These are phyloP conservation scores for Fraxinus paxiana DNA, from an alignment of 305 asterid genomes.

Conservation along the genomic window DNA sequence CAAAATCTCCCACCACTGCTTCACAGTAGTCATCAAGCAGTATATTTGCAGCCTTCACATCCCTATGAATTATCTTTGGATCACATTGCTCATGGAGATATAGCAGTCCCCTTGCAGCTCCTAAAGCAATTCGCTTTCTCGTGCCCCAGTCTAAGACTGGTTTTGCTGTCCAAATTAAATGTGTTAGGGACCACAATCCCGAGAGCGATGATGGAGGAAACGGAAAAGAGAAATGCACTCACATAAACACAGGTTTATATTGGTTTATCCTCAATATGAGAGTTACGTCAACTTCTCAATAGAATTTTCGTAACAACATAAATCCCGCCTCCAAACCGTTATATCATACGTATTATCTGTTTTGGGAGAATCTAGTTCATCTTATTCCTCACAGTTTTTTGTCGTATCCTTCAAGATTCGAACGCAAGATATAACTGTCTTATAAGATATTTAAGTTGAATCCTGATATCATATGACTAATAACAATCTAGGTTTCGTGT, in stretches of 20 bases:
- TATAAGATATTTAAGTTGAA: too few species aligned
- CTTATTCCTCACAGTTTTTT: not conserved
- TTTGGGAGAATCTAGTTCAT: not conserved
- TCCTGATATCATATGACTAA: not conserved
- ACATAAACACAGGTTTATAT: not conserved
- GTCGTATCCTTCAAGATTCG: not conserved
- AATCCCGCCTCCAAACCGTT: not conserved
- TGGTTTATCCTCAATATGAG: not conserved
- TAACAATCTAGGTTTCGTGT: not conserved
- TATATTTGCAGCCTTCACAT: constrained; percentile 52
- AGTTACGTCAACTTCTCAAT: not conserved
- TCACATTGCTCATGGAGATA: constrained; percentile 54
- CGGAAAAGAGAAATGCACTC: not conserved
- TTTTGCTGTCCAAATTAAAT: constrained; percentile 27
- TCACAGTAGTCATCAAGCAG: constrained; percentile 47
- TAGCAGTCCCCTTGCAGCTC: constrained; percentile 46
- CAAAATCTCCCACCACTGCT: constrained; percentile 56
- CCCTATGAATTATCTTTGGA: constrained; percentile 51
- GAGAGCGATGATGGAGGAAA: not conserved
- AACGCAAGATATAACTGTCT: not conserved
- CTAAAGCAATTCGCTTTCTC: constrained; percentile 45
- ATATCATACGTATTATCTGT: not conserved
- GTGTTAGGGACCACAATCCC: not conserved
- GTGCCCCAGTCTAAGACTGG: constrained; percentile 47
- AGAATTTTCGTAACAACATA: not conserved